Evolutionary conservation across 257 asterid species (phyloP).

Genomic region (Leonotis leonurus): DNA sequence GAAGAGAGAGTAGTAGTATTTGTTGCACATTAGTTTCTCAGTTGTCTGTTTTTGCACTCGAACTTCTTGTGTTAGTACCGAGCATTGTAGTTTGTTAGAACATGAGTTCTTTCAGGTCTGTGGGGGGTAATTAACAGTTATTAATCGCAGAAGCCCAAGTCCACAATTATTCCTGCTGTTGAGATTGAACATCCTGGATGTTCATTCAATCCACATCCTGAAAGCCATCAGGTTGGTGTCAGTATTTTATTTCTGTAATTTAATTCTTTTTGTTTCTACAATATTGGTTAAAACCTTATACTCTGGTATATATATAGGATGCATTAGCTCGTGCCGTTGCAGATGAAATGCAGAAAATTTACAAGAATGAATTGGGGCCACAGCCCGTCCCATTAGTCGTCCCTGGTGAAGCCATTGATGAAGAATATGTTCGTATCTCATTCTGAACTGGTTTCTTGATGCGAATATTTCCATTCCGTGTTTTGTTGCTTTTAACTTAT

Average conservation of each 20-base stretch:
- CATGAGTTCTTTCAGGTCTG: not conserved
- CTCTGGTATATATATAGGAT: constrained; percentile 46
- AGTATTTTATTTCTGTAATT: not conserved
- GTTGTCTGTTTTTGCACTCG: not conserved
- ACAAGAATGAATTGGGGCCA: constrained; percentile 72
- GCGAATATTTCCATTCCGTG: constrained; percentile 4
- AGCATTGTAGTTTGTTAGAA: not conserved
- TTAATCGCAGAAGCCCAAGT: constrained; percentile 56
- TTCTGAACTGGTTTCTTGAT: constrained; percentile 7
- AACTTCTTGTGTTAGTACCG: not conserved
- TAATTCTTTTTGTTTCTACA: not conserved
- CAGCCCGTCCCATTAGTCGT: constrained; percentile 72
- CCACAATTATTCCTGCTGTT: constrained; percentile 77
- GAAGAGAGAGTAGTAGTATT: not conserved
- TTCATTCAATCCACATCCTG: constrained; percentile 83
- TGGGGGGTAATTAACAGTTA: constrained; percentile 9
- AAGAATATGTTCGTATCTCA: constrained; percentile 54
- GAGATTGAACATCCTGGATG: constrained; percentile 92
- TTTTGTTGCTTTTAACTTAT: not conserved
- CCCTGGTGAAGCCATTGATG: constrained; percentile 66
- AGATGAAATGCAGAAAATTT: constrained; percentile 90
- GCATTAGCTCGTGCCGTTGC: constrained; percentile 94
- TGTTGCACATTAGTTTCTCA: not conserved
- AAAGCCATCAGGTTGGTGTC: constrained; percentile 70
- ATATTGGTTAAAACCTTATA: constrained; percentile 8